A percentile compares a stretch with the other conserved stretches of the same genome.
Conservation (phyloP, 495 filamentous ascomycete genomes). For the Glarea lozoyensis region DNA sequence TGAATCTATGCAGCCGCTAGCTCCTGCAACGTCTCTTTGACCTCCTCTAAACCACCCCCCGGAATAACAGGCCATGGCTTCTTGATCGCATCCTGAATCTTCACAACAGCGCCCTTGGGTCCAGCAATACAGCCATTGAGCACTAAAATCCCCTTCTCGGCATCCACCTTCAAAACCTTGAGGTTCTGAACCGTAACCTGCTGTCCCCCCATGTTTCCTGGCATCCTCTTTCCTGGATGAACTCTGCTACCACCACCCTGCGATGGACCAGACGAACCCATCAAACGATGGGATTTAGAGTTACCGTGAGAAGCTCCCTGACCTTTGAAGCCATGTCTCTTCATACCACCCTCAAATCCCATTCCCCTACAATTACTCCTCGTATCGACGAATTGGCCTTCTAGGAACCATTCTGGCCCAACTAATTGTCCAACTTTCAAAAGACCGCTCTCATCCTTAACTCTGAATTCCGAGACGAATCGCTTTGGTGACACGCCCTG, state of each 20-base stretch:
- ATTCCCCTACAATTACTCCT: slow-evolving; percentile 69
- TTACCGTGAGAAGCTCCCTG: slow-evolving; percentile 93
- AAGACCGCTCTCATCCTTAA: slow-evolving; percentile 62
- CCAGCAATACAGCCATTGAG: slow-evolving; percentile 79
- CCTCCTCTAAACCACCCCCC: slow-evolving; percentile 4
- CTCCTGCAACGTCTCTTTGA: slow-evolving; percentile 12
- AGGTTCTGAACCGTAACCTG: slow-evolving; percentile 83
- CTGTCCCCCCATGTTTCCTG: slow-evolving; percentile 86
- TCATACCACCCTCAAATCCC: slow-evolving; percentile 97
- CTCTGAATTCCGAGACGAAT: slow-evolving; percentile 76
- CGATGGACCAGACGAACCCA: slow-evolving; percentile 78
- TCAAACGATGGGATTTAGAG: slow-evolving; percentile 79
- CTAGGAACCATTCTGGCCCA: slow-evolving; percentile 74
- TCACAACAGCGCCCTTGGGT: slow-evolving; percentile 73
- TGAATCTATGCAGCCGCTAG: slow-evolving; percentile 18
- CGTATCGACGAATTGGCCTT: slow-evolving; percentile 86
- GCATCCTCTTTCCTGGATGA: slow-evolving; percentile 93
- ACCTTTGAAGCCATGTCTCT: slow-evolving; percentile 77
- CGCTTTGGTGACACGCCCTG: slow-evolving; percentile 73
- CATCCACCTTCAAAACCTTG: slow-evolving; percentile 78
- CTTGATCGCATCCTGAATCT: slow-evolving; percentile 86
- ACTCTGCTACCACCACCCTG: slow-evolving; percentile 91
- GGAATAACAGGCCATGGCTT: slow-evolving; percentile 65
- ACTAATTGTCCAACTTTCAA: slow-evolving; percentile 63
- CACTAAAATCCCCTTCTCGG: slow-evolving; percentile 75